phyloP scores from a whole-genome alignment of 2,329 filamentous ascomycete species.

The Arthrobotrys pseudoclavata region DNA sequence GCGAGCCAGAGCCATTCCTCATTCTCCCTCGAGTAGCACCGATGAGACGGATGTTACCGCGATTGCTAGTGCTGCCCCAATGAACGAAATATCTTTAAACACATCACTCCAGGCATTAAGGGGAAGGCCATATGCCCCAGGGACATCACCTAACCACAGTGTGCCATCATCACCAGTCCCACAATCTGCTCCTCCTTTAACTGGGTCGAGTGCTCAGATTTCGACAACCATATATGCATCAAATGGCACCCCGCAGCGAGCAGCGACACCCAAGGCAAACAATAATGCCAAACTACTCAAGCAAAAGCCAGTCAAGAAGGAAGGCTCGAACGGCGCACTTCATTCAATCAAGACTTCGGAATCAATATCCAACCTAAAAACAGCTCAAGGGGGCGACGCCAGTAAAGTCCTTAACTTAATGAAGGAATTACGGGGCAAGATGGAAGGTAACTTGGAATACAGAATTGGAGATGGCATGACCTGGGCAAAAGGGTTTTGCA shows the following conservation, averaged over 20 bases:
- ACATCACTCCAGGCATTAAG: constrained; percentile 35
- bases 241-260: constrained; percentile 24
- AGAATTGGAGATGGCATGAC: constrained; percentile 73
- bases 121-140: constrained; percentile 24
- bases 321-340: constrained; percentile 35
- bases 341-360: constrained; percentile 42
- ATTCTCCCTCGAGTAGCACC: constrained; percentile 49
- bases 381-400: constrained; percentile 71
- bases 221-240: constrained; percentile 43
- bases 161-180: constrained; percentile 33
- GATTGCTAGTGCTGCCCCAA: constrained; percentile 17
- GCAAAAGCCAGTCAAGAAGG: constrained; percentile 28
- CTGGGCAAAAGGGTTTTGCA: constrained; percentile 80
- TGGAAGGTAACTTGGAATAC: constrained; percentile 83
- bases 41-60: constrained; percentile 21
- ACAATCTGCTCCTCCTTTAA: background rate
- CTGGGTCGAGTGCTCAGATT: constrained; percentile 29
- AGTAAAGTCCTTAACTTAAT: constrained; percentile 81
- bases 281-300: constrained; percentile 45
- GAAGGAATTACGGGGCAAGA: constrained; percentile 81
- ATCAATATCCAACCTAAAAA: constrained; percentile 28
- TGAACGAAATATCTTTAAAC: constrained; percentile 35
- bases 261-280: constrained; percentile 18
- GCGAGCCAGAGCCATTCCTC: constrained; percentile 34
- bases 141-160: constrained; percentile 33